Evolutionary conservation across 345 rosid genomes (phyloP), one percentile per base, ranked within the genome.

Genomic region (Ricinus communis): DNA sequence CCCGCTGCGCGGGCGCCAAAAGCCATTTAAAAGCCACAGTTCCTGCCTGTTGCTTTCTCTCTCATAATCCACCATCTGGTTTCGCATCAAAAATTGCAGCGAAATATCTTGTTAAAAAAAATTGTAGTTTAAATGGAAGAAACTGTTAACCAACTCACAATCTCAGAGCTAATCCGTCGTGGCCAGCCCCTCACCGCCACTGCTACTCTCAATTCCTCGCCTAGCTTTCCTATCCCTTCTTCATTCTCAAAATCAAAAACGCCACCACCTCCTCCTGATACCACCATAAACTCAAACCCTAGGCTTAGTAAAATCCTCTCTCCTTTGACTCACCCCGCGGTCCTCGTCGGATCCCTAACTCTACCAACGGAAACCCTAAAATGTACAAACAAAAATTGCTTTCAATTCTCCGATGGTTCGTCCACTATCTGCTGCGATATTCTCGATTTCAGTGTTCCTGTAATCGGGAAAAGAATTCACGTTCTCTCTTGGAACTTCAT

Each of bases 401-500:
- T 91, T 33, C 85, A 81, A 59, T 90, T 91, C 83, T 77, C 86
- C n/a, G 96, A 94, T 53, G 82, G 70, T 28, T 76, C 79, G 1
- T 46, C 84, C 45, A 69, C 85, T 4, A 50, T 95, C 33, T 92
- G 97, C 84, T 95, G 99, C 65, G 99, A 94, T 61, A 77, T 95
- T 21, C 68, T 87, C 43, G 71, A 76, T 40, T 75, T 92, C 33
- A 78, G 80, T 31, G 66, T 79, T 36, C 58, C 63, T 11, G 58
- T 78, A 2, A 64, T 92, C 59, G 87, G 87, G 28, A 81, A 66
- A 30, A 82, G 59, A 72, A 82, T 95, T 22, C 71, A 68, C 66
- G 88, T 89, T 54, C 56, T 76, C 1, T 83, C 97, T 15, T 95
- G 93, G 90, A 95, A 92, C 80, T 92, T 88, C 72, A 73, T 92